Conservation (phyloP, 176 grass and related monocot species). For the Carex kokanica region DNA sequence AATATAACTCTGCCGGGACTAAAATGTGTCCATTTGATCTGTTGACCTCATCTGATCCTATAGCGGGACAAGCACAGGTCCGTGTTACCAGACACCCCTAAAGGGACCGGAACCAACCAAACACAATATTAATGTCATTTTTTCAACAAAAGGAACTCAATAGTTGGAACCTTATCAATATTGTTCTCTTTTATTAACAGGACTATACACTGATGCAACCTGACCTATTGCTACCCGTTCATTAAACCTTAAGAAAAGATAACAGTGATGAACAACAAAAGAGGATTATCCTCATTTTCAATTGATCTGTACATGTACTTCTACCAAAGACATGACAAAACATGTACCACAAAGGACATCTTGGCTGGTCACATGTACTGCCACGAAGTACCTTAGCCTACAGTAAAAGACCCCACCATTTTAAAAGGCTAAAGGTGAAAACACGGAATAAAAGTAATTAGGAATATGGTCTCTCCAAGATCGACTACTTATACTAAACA, state of each 20-base stretch:
- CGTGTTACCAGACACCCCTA: neutral
- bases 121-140: neutral
- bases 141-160: neutral
- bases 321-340: neutral
- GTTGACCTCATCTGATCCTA: neutral
- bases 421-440: neutral
- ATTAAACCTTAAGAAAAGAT: neutral
- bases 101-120: neutral
- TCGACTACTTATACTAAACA: neutral
- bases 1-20: neutral
- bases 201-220: neutral
- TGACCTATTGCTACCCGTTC: neutral
- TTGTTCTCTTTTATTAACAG: neutral
- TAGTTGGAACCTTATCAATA: neutral
- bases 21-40: neutral
- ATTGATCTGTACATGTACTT: neutral
- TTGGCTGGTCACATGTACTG: neutral
- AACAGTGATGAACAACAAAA: neutral
- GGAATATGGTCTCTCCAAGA: neutral
- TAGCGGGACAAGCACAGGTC: neutral
- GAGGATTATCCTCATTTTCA: neutral
- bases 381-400: neutral
- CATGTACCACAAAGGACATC: neutral
- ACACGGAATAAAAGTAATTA: neutral
- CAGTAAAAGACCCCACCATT: slow-evolving; percentile 1